phyloP scores from a whole-genome alignment of 371 early-diverging fungal species.

The Mucor racemosus region DNA sequence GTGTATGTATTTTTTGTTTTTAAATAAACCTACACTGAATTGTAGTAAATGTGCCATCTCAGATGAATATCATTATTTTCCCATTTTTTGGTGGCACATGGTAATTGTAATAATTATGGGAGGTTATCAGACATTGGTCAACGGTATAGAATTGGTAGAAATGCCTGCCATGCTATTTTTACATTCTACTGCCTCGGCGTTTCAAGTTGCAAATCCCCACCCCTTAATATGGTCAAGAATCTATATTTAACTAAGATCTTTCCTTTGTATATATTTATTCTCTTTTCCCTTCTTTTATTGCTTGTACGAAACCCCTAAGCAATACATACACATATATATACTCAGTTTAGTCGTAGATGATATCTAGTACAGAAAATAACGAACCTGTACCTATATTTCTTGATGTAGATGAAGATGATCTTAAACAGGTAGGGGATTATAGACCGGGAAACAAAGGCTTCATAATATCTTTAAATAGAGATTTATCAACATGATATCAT shows the following conservation, averaged over 20 bases:
- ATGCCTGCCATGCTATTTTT: neutral
- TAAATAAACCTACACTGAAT: too few species aligned
- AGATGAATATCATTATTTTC: too few species aligned
- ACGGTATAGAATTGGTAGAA: neutral
- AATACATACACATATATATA: neutral
- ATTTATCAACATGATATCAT: neutral
- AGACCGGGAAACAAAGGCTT: neutral
- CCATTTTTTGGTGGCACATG: too few species aligned
- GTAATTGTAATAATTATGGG: neutral
- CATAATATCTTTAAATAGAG: neutral
- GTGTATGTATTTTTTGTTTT: too few species aligned
- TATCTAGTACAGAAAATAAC: neutral
- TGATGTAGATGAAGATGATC: constrained; percentile 13
- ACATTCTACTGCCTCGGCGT: constrained; percentile 10
- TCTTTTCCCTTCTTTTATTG: neutral
- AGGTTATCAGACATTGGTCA: neutral
- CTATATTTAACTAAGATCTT: neutral
- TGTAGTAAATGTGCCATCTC: too few species aligned
- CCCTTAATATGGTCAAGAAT: neutral
- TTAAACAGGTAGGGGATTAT: constrained; percentile 12
- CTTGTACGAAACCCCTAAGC: neutral
- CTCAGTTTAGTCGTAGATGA: neutral
- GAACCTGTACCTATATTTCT: constrained; percentile 16
- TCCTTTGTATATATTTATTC: neutral
- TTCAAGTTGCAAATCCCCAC: constrained; percentile 9